These are phyloP conservation scores for Margaritispora aquatica DNA, from an alignment of 495 filamentous ascomycete genomes.

Conservation along the genomic window DNA sequence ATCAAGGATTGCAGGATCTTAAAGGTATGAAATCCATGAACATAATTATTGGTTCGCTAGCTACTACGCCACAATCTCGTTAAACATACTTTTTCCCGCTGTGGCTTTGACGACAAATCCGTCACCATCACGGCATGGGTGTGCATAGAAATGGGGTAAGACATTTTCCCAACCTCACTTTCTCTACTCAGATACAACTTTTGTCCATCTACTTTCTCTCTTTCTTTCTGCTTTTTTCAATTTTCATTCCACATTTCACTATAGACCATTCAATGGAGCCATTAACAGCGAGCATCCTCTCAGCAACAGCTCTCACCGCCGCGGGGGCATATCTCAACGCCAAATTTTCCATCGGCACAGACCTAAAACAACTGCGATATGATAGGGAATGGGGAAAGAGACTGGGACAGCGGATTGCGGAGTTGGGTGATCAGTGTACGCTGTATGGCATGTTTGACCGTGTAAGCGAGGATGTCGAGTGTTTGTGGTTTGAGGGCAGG, in stretches of 20 bases:
- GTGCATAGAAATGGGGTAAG: not conserved
- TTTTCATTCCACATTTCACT: not conserved
- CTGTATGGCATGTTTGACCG: conserved; percentile 39
- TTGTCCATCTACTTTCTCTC: not conserved
- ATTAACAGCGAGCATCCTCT: conserved; percentile 8
- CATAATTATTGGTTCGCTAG: too few relatives aligned
- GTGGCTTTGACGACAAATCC: too few relatives aligned
- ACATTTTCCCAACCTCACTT: not conserved
- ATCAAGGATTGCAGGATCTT: too few relatives aligned
- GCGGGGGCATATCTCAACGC: conserved; percentile 45
- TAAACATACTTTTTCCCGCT: too few relatives aligned
- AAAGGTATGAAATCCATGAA: too few relatives aligned
- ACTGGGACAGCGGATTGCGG: conserved; percentile 32
- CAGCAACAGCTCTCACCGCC: conserved; percentile 35
- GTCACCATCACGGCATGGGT: too few relatives aligned
- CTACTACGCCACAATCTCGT: too few relatives aligned
- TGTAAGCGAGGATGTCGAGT: conserved; percentile 31
- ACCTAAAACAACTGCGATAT: conserved; percentile 30
- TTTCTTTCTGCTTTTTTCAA: not conserved
- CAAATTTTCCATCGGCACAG: conserved; percentile 37
- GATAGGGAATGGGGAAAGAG: conserved; percentile 32
- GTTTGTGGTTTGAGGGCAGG: conserved; percentile 46
- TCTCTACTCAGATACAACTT: not conserved
- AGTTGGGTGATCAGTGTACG: conserved; percentile 37
- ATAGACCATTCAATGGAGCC: not conserved